These are phyloP conservation scores for Cyclotella distinguenda DNA, from an alignment of 108 stramenopile genomes.

Conservation along the genomic window DNA sequence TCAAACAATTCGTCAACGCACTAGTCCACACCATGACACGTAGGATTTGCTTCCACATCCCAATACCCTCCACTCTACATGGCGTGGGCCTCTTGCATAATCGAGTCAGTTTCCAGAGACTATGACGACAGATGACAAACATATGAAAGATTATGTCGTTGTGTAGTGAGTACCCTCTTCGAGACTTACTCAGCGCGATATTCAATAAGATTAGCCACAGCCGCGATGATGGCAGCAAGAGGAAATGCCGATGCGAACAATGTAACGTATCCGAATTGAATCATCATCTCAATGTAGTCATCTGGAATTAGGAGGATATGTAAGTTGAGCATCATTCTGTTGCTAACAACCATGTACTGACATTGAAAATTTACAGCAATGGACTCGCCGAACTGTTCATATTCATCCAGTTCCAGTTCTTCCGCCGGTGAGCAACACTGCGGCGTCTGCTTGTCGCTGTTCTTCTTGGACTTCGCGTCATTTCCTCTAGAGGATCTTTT, in stretches of 20 bases:
- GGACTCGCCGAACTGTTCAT: constrained; percentile 62
- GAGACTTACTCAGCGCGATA: constrained; percentile 64
- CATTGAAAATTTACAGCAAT: not conserved
- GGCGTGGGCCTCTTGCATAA: constrained; percentile 52
- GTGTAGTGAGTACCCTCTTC: too few species aligned
- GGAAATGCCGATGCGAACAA: constrained; percentile 86
- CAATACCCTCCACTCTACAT: constrained; percentile 40
- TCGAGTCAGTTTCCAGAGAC: constrained; percentile 63
- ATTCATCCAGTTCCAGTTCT: constrained; percentile 56
- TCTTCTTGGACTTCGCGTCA: constrained; percentile 19
- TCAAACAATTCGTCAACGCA: constrained; percentile 78
- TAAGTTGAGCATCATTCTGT: not conserved
- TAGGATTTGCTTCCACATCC: constrained; percentile 72
- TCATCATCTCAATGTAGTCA: constrained; percentile 85
- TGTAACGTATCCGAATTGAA: constrained; percentile 84
- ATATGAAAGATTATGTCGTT: too few species aligned
- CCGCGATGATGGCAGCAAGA: constrained; percentile 63
- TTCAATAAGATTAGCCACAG: constrained; percentile 67
- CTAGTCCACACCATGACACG: constrained; percentile 57
- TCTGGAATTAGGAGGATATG: constrained; percentile 14
- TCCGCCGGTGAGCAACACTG: constrained; percentile 2
- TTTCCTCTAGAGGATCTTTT: not conserved
- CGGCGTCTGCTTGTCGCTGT: constrained; percentile 6
- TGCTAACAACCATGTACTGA: not conserved
- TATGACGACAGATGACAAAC: too few species aligned